Percentiles rank a stretch among this genome's conserved stretches.
Evolutionary conservation across 345 rosid species (phyloP).

Genomic region (Syzygium aqueum): DNA sequence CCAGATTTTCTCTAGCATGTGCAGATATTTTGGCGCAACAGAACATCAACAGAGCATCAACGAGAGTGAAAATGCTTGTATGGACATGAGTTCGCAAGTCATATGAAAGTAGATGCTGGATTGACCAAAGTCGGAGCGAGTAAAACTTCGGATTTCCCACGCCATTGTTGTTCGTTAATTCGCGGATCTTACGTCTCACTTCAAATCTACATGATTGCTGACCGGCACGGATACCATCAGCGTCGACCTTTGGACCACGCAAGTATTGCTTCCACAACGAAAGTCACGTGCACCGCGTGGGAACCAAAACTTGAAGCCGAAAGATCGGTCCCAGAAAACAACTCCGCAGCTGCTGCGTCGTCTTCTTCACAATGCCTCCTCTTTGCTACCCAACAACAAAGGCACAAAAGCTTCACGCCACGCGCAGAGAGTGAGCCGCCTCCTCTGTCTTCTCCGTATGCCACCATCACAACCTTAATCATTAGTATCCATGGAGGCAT

Average conservation of each 20-base stretch:
- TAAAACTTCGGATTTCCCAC: neutral
- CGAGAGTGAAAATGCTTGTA: neutral
- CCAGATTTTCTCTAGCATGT: neutral
- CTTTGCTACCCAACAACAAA: neutral
- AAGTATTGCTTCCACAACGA: neutral
- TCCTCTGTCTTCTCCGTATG: neutral
- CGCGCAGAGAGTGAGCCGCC: neutral
- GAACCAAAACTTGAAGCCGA: neutral
- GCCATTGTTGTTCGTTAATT: neutral
- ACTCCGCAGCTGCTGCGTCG: neutral
- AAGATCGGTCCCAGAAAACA: neutral
- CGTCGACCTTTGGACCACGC: neutral
- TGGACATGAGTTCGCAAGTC: neutral
- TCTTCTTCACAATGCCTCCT: neutral
- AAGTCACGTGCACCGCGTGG: neutral
- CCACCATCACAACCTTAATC: neutral
- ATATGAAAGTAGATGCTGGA: neutral
- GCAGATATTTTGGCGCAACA: neutral
- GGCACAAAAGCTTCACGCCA: neutral
- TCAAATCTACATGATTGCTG: neutral
- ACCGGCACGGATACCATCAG: neutral
- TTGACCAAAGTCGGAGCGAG: neutral
- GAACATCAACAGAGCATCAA: neutral
- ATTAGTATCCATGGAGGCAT: constrained; percentile 1
- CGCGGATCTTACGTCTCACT: neutral